A percentile compares a stretch with the other conserved stretches of the same genome.
Conservation (phyloP, 768 basidiomycete genomes). For the Leccinum barrowsii region DNA sequence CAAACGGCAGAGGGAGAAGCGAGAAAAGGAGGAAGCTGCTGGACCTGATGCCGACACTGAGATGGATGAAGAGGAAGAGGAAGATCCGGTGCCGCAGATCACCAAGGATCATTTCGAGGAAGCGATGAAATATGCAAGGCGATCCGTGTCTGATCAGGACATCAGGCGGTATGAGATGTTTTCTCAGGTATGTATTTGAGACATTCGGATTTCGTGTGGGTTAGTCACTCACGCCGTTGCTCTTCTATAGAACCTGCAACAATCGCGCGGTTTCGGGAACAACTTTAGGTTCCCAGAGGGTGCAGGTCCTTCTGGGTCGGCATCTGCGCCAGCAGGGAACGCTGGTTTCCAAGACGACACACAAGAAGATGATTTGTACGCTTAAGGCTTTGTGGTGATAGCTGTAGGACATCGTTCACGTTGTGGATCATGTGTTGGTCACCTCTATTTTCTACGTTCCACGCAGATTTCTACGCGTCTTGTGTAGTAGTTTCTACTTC, state of each 20-base stretch:
- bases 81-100: constrained; percentile 90
- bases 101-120: constrained; percentile 95
- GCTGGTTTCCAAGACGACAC: constrained; percentile 81
- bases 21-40: constrained; percentile 69
- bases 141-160: constrained; percentile 94
- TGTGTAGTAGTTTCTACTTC: constrained; percentile 6
- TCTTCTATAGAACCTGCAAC: constrained; percentile 64
- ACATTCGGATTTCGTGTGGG: background rate
- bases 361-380: constrained; percentile 90
- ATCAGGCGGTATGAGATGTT: constrained; percentile 99
- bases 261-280: constrained; percentile 88
- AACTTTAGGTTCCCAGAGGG: constrained; percentile 98
- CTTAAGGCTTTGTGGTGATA: constrained; percentile 36
- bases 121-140: constrained; percentile 96
- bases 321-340: constrained; percentile 54
- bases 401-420: background rate
- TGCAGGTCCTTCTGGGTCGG: constrained; percentile 32
- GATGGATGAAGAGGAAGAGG: constrained; percentile 66
- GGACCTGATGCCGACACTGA: constrained; percentile 65
- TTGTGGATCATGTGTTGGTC: background rate
- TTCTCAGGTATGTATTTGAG: constrained; percentile 58
- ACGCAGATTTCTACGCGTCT: background rate
- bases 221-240: background rate
- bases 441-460: background rate
- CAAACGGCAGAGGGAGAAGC: constrained; percentile 69